Percentiles rank a stretch among this genome's conserved stretches.
Evolutionary conservation across 768 basidiomycete genomes (phyloP).

Genomic region (Cystofilobasidium ferigula): DNA sequence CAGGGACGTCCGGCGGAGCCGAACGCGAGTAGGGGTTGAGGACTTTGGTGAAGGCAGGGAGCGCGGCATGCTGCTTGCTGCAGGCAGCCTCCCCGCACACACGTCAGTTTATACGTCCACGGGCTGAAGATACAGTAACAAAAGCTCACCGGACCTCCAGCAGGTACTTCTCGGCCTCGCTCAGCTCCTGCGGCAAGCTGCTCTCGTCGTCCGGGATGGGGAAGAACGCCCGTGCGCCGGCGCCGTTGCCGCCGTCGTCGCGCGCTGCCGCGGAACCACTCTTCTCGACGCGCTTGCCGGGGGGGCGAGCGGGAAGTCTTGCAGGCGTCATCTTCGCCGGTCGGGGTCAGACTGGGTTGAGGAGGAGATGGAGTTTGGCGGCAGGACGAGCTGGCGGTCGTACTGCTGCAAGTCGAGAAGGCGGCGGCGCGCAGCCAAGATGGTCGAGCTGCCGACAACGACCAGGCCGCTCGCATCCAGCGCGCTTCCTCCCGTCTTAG

Average conservation of each 20-base stretch:
- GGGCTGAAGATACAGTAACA: background rate
- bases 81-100: background rate
- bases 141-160: background rate
- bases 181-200: background rate
- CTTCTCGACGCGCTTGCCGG: no score
- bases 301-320: no score
- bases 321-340: no score
- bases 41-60: constrained; percentile 7
- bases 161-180: constrained; percentile 1
- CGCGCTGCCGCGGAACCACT: background rate
- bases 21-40: background rate
- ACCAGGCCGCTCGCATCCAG: no score
- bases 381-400: no score
- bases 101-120: background rate
- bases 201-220: background rate
- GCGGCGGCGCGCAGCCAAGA: no score
- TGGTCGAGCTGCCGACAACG: no score
- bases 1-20: background rate
- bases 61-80: background rate
- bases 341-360: no score
- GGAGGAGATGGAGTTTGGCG: no score
- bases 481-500: no score
- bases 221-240: background rate
- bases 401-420: no score
- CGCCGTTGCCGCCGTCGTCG: background rate